Percentiles rank a stretch among this genome's conserved stretches.
Conservation (phyloP, 805 yeast species). For the Saccharomycopsis guyanensis region DNA sequence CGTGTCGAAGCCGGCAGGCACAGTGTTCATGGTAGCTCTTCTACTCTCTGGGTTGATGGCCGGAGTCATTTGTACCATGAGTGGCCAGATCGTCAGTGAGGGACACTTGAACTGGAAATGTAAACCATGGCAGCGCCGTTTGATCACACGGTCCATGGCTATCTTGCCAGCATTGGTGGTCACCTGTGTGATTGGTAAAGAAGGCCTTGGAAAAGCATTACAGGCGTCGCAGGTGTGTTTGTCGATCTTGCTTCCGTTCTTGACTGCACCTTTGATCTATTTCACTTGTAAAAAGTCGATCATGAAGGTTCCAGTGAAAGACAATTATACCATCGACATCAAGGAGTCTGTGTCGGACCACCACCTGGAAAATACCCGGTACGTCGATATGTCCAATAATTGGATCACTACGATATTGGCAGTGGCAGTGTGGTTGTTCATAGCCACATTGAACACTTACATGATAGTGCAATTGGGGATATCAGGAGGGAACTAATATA, state of each 20-base stretch:
- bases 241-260: slow-evolving; percentile 74
- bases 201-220: slow-evolving; percentile 63
- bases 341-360: neutral
- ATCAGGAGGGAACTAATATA: too few relatives aligned
- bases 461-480: neutral
- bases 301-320: slow-evolving; percentile 45
- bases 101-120: slow-evolving; percentile 81
- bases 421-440: slow-evolving; percentile 58
- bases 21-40: slow-evolving; percentile 76
- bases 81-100: slow-evolving; percentile 87
- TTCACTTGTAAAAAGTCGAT: slow-evolving; percentile 64
- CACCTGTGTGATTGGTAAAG: slow-evolving; percentile 62
- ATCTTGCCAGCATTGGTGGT: slow-evolving; percentile 75
- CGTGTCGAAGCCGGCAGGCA: slow-evolving; percentile 73
- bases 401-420: slow-evolving; percentile 49
- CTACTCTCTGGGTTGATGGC: slow-evolving; percentile 85
- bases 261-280: slow-evolving; percentile 78
- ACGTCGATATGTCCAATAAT: slow-evolving; percentile 53
- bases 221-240: slow-evolving; percentile 83
- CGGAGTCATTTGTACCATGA: slow-evolving; percentile 83
- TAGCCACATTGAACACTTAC: slow-evolving; percentile 65
- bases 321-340: slow-evolving; percentile 15
- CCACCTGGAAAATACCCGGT: slow-evolving; percentile 21
- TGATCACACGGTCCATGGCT: slow-evolving; percentile 70
- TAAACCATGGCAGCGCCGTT: slow-evolving; percentile 72